Conservation (phyloP, 2,329 filamentous ascomycete species). For the Fusarium bulbicola region DNA sequence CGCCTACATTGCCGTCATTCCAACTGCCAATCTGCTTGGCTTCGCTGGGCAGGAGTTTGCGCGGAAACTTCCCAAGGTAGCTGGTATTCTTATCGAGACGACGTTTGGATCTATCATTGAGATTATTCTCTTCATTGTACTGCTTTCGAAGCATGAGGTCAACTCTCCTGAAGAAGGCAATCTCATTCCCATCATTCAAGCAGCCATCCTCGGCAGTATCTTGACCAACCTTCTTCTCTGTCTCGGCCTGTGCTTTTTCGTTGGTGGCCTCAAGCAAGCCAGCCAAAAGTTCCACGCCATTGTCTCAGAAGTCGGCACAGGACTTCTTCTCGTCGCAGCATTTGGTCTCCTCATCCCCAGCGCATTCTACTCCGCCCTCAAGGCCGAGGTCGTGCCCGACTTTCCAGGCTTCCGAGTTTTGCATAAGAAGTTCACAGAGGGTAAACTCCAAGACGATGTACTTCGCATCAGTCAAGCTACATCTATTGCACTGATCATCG, state of each 20-base stretch:
- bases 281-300: constrained; percentile 71
- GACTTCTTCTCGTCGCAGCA: constrained; percentile 69
- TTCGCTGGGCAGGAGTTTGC: constrained; percentile 66
- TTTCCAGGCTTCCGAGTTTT: constrained; percentile 32
- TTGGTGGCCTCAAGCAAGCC: constrained; percentile 67
- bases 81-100: constrained; percentile 61
- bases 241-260: constrained; percentile 72
- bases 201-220: constrained; percentile 75
- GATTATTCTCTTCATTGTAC: constrained; percentile 72
- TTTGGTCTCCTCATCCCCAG: constrained; percentile 49
- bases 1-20: constrained; percentile 59
- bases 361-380: constrained; percentile 50
- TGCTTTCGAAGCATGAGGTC: constrained; percentile 55
- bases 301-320: constrained; percentile 74
- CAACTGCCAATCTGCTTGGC: constrained; percentile 59
- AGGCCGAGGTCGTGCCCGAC: constrained; percentile 39
- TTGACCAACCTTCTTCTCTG: constrained; percentile 74
- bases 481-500: constrained; percentile 67
- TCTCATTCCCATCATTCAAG: constrained; percentile 69
- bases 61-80: constrained; percentile 70
- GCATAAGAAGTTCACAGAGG: constrained; percentile 44
- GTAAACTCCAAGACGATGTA: constrained; percentile 56
- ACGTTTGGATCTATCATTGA: constrained; percentile 72
- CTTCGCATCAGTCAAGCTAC: constrained; percentile 70
- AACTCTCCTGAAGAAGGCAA: constrained; percentile 41